Evolutionary conservation across 176 grass and related monocot species (phyloP).

Genomic region (Secale cereale): DNA sequence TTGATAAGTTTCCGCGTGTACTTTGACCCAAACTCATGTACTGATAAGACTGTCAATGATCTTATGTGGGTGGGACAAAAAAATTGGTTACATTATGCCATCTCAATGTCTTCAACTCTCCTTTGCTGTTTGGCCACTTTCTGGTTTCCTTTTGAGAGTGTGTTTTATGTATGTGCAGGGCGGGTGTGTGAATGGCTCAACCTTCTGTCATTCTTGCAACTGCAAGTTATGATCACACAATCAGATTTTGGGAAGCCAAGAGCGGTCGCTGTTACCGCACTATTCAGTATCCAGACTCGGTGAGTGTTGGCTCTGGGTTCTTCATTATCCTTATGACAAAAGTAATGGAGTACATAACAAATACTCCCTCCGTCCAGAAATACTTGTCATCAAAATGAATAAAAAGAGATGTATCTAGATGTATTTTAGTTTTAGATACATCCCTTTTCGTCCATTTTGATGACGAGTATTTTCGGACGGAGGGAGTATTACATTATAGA

Average conservation of each 20-base stretch:
- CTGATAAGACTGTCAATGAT: neutral
- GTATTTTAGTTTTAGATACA: too few relatives aligned
- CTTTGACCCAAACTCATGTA: neutral
- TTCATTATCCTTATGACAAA: neutral
- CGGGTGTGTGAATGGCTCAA: conserved; percentile 56
- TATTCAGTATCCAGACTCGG: conserved; percentile 90
- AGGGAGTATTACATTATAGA: too few relatives aligned
- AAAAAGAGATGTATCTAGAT: too few relatives aligned
- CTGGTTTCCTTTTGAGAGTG: neutral
- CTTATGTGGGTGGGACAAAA: neutral
- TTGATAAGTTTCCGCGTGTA: neutral
- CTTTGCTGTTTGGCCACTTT: neutral
- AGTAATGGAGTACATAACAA: neutral
- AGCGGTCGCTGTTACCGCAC: conserved; percentile 89
- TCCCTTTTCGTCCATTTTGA: too few relatives aligned
- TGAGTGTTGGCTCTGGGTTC: conserved; percentile 22
- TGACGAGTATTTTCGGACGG: too few relatives aligned
- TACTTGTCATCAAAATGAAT: too few relatives aligned
- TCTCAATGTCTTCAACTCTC: neutral
- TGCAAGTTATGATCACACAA: conserved; percentile 93
- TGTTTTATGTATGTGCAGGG: conserved; percentile 10
- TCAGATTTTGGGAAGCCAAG: conserved; percentile 93
- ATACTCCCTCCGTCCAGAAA: too few relatives aligned
- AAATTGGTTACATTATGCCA: neutral
- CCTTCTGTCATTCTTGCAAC: conserved; percentile 89